Evolutionary conservation across 2,329 filamentous ascomycete genomes (phyloP).

Genomic region (Sordariomycetes sp.): DNA sequence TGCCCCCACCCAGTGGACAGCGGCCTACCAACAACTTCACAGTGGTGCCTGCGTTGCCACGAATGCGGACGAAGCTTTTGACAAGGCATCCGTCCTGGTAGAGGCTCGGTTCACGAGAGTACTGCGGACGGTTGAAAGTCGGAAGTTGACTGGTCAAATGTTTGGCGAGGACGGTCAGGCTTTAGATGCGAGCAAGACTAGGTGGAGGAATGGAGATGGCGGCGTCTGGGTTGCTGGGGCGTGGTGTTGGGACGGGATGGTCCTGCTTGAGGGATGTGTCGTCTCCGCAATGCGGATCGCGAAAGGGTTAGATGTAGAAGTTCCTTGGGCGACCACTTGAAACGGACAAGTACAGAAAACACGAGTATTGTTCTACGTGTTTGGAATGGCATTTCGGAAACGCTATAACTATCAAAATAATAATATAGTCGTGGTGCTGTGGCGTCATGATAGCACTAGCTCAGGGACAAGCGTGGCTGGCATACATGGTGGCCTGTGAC

Average conservation of each 20-base stretch:
- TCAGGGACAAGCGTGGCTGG: too few species aligned
- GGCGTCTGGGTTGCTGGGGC: conserved; percentile 45
- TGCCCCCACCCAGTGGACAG: conserved; percentile 23
- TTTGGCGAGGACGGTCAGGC: conserved; percentile 5
- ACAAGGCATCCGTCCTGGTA: conserved; percentile 25
- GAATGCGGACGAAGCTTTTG: conserved; percentile 24
- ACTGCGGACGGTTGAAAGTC: conserved; percentile 36
- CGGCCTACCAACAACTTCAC: conserved; percentile 40
- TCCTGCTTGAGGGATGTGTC: conserved; percentile 49
- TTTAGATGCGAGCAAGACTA: neutral
- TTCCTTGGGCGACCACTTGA: conserved; percentile 19
- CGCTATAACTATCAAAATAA: too few species aligned
- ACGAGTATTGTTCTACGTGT: too few species aligned
- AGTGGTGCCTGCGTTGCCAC: conserved; percentile 42
- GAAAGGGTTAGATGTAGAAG: conserved; percentile 33
- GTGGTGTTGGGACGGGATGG: conserved; percentile 58
- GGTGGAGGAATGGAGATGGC: conserved; percentile 42
- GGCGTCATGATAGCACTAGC: too few species aligned
- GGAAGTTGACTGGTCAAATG: conserved; percentile 8
- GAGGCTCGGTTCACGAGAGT: conserved; percentile 40
- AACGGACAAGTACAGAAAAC: too few species aligned
- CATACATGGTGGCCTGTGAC: too few species aligned
- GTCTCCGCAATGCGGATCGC: conserved; percentile 47
- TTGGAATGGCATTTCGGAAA: too few species aligned
- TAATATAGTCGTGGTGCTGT: too few species aligned